Conservation (phyloP, 2,329 filamentous ascomycete species). For the Sarocladium strictum region DNA sequence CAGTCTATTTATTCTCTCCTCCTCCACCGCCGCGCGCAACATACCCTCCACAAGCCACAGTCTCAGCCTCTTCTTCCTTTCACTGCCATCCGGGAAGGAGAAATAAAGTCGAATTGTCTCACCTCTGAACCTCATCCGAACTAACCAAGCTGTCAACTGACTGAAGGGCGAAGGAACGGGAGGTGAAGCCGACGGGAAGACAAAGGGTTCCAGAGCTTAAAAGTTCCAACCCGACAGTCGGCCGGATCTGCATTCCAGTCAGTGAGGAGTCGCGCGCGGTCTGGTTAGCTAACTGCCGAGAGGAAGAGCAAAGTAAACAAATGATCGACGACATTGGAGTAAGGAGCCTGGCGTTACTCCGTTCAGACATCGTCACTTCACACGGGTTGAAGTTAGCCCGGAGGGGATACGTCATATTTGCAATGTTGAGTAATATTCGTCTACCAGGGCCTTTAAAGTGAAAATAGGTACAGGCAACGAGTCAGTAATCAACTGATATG, state of each 20-base stretch:
- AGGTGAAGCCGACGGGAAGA: background rate
- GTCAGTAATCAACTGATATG: background rate
- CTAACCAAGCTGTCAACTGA: background rate
- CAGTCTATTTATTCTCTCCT: too few relatives aligned
- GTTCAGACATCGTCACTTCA: too few relatives aligned
- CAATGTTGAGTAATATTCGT: constrained; percentile 8
- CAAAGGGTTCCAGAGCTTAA: too few relatives aligned
- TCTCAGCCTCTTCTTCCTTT: too few relatives aligned
- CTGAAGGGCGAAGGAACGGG: background rate
- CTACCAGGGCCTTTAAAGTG: constrained; percentile 1
- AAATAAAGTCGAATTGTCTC: too few relatives aligned
- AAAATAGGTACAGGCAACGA: background rate
- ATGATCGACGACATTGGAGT: background rate
- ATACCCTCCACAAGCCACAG: too few relatives aligned
- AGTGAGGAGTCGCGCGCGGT: background rate
- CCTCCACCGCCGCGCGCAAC: too few relatives aligned
- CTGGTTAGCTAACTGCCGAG: background rate
- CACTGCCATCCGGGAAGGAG: too few relatives aligned
- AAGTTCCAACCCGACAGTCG: too few relatives aligned
- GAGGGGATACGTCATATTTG: background rate
- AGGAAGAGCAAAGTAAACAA: background rate
- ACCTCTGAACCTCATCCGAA: too few relatives aligned
- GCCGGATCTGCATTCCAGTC: background rate
- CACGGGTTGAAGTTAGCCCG: too few relatives aligned
- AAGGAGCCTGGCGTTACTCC: too few relatives aligned